phyloP scores from a whole-genome alignment of 164 flowering plant genomes.

The Dillenia turbinata region DNA sequence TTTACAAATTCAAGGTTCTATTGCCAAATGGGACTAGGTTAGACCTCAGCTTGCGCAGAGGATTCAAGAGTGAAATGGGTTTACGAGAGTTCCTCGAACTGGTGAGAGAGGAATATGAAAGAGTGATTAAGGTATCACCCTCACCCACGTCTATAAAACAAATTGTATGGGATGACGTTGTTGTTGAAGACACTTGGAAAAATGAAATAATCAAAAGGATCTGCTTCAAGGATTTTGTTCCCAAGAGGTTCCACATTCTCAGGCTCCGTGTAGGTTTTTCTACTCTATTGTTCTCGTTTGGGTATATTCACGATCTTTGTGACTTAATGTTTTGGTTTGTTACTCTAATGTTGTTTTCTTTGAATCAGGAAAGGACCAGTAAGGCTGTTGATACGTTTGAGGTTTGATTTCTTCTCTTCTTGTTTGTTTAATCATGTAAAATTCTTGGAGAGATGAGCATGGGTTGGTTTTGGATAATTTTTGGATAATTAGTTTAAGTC shows the following conservation, averaged over 20 bases:
- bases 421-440: background rate
- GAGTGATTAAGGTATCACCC: background rate
- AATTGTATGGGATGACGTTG: conserved; percentile 40
- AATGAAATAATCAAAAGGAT: conserved; percentile 16
- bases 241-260: conserved; percentile 31
- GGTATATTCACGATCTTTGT: background rate
- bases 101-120: conserved; percentile 24
- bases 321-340: background rate
- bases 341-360: conserved; percentile 1
- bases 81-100: conserved; percentile 23
- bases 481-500: background rate
- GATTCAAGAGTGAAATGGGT: conserved; percentile 21
- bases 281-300: background rate
- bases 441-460: background rate
- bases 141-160: conserved; percentile 12
- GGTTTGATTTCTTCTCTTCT: conserved; percentile 21
- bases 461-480: background rate
- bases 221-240: conserved; percentile 26
- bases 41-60: conserved; percentile 15
- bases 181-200: conserved; percentile 41
- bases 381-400: conserved; percentile 32
- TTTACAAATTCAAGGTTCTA: conserved; percentile 46
- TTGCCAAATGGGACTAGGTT: conserved; percentile 48
- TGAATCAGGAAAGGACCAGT: conserved; percentile 50
- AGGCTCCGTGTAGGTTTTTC: conserved; percentile 44